Base-by-base conservation (phyloP, 805 yeast species). In the Candida arabinofermentans region DNA sequence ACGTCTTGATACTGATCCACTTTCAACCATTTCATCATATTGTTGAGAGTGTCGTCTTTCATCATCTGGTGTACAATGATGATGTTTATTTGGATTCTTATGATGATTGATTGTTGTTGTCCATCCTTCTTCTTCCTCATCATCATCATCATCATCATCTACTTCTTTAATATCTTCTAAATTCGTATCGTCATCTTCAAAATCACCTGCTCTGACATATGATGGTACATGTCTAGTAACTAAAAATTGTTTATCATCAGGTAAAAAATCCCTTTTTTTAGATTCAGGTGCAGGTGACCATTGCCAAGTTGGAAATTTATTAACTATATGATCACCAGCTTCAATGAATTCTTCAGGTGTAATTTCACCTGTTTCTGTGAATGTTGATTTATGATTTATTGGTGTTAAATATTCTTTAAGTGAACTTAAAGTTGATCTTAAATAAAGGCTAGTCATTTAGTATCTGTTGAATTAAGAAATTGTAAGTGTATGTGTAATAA, bases 251-350 rank as follows among this genome's bases (percentile, higher is more conserved):
- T 88, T 93, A 51, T 86, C 90, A 2, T 67, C 66, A 1, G 99
- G 99, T 44, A 93, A 65, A 53, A 88, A 93, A 47, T 79, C 83
- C 48, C 81, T 76, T 36, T 59, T 66, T 50, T 71, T 74, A 8
- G 73, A 67, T 12, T 69, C 63, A 13, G 83, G 75, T 1, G 83
- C 80, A 3, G 77, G 67, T 2, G 78, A 67, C 99, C 99, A 93
- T 47, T 81, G 79, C 99, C 99, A 93, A 1, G 98, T 93, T 2
- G 99, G 98, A 61, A 93, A 93, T 70, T 84, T 86, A 63, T 80
- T 82, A 24, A 83, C 90, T 43, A 93, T 67, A 62, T 88, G 93
- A 61, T 93, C 97, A 18, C 99, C 99, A 3, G 99, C 97, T 41
- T 70, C 71, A 8, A 89, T 91, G 65, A 93, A 93, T 62, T 93